Evolutionary conservation across 495 filamentous ascomycete genomes (phyloP).

Genomic region (Penicillium bialowiezense): DNA sequence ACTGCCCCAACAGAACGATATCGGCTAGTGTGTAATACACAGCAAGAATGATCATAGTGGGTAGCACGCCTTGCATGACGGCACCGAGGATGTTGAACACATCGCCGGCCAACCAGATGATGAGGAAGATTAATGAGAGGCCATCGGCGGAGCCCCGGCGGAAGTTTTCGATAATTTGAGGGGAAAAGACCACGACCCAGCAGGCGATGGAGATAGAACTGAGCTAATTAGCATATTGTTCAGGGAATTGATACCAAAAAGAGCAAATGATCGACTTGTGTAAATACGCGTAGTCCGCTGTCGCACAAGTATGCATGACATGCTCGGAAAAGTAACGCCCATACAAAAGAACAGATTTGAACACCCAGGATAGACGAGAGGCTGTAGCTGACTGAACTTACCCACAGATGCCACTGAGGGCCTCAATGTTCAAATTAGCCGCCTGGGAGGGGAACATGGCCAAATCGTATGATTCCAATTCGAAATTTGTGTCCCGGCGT

Average conservation of each 20-base stretch:
- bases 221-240: slow-evolving; percentile 1
- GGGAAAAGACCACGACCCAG: slow-evolving; percentile 97
- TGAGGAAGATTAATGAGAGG: slow-evolving; percentile 82
- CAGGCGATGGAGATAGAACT: slow-evolving; percentile 94
- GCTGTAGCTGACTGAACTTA: slow-evolving; percentile 30
- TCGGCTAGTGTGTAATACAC: slow-evolving; percentile 96
- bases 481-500: background rate
- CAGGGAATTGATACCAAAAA: background rate
- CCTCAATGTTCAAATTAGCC: slow-evolving; percentile 73
- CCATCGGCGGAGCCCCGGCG: slow-evolving; percentile 82
- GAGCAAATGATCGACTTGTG: slow-evolving; percentile 8
- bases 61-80: slow-evolving; percentile 87
- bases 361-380: slow-evolving; percentile 4
- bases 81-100: slow-evolving; percentile 95
- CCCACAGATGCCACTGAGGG: slow-evolving; percentile 88
- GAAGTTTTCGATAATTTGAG: slow-evolving; percentile 96
- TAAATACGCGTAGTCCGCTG: background rate
- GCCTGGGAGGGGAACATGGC: slow-evolving; percentile 68
- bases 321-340: background rate
- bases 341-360: background rate
- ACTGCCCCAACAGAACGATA: slow-evolving; percentile 80
- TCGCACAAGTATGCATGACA: background rate
- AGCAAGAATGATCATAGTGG: slow-evolving; percentile 94
- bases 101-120: slow-evolving; percentile 90
- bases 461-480: slow-evolving; percentile 12